These are phyloP conservation scores for Mangifera indica DNA, from an alignment of 345 rosid species.

Conservation along the genomic window DNA sequence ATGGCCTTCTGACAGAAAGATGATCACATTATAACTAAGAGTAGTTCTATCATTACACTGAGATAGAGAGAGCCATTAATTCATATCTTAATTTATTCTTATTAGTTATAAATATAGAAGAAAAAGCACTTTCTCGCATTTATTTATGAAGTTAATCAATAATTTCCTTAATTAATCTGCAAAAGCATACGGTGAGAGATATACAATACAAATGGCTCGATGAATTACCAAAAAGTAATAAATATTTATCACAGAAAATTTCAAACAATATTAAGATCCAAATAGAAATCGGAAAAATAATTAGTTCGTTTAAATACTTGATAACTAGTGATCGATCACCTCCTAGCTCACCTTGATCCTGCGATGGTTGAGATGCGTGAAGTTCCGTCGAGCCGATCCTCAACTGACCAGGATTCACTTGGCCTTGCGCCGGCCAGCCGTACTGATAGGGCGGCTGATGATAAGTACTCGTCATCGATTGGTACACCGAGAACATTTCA, in stretches of 20 bases:
- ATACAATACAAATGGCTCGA: neutral
- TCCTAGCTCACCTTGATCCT: constrained; percentile 17
- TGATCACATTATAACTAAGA: neutral
- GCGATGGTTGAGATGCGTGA: constrained; percentile 7
- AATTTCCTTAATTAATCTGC: neutral
- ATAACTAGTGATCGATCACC: neutral
- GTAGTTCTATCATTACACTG: neutral
- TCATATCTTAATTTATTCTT: neutral
- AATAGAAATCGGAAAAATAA: neutral
- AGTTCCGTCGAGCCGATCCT: too few species aligned
- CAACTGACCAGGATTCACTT: neutral
- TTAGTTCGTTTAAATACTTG: too few species aligned
- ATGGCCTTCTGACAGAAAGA: neutral
- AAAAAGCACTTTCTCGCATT: neutral
- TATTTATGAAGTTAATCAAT: too few species aligned
- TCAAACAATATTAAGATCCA: neutral
- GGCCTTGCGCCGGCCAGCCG: neutral
- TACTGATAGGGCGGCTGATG: neutral
- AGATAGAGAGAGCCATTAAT: too few species aligned
- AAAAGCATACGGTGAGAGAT: neutral
- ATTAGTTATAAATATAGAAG: neutral
- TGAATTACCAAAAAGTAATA: too few species aligned
- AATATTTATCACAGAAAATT: neutral
- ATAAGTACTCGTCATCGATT: neutral
- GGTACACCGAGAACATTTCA: neutral